Evolutionary conservation across 495 filamentous ascomycete species (phyloP).

Genomic region (Podospora conica): DNA sequence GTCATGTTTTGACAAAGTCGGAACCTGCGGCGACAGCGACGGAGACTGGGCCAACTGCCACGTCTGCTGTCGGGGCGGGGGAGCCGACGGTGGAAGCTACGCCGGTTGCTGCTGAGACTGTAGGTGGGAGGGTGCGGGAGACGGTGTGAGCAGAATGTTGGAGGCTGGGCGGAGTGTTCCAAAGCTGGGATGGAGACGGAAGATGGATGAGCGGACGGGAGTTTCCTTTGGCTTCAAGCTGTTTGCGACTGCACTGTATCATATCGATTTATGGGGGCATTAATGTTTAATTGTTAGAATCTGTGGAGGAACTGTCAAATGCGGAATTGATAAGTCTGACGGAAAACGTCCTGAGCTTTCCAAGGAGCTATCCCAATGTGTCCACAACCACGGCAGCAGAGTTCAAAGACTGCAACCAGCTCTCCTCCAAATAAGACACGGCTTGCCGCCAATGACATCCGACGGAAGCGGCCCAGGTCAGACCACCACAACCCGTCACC

Average conservation of each 20-base stretch:
- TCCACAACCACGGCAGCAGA: not conserved
- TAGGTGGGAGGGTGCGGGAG: not conserved
- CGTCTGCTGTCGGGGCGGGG: not conserved
- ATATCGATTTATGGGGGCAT: not conserved
- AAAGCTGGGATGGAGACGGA: no score
- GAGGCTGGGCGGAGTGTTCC: no score
- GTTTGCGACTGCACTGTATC: not conserved
- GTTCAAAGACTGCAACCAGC: not conserved
- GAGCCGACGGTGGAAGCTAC: not conserved
- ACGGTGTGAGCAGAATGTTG: not conserved
- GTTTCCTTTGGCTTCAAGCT: not conserved
- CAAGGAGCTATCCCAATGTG: not conserved
- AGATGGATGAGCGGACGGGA: not conserved
- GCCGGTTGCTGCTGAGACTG: not conserved
- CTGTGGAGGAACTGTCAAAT: no score
- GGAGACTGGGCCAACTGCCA: not conserved
- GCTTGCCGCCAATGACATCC: not conserved
- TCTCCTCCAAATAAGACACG: not conserved
- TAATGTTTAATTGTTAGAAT: not conserved
- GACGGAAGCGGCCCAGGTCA: not conserved
- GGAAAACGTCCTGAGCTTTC: no score
- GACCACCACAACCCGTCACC: not conserved
- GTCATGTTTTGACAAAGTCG: not conserved
- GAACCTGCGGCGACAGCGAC: not conserved
- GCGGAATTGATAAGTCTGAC: no score